Conservation (phyloP, 2,329 filamentous ascomycete genomes). For the Trichoderma atroviride region DNA sequence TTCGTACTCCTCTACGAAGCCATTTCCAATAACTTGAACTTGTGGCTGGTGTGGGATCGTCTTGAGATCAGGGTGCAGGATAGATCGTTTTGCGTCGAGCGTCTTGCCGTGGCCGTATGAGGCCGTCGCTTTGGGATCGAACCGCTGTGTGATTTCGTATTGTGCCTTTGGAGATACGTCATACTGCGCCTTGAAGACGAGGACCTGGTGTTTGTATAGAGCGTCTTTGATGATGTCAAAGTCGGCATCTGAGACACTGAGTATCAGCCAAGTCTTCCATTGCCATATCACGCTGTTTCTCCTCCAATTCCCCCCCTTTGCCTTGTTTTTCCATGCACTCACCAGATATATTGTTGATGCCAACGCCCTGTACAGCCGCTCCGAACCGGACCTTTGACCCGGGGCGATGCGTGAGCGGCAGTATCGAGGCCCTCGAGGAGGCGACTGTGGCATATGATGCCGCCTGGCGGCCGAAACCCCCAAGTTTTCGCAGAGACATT, state of each 20-base stretch:
- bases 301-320: constrained; percentile 29
- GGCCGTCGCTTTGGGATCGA: constrained; percentile 66
- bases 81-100: constrained; percentile 62
- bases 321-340: constrained; percentile 34
- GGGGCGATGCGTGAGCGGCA: constrained; percentile 19
- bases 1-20: constrained; percentile 69
- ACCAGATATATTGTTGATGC: constrained; percentile 66
- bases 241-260: constrained; percentile 55
- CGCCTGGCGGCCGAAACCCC: constrained; percentile 13
- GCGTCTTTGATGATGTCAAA: constrained; percentile 66
- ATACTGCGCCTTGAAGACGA: constrained; percentile 70
- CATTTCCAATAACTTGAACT: constrained; percentile 75
- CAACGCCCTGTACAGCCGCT: constrained; percentile 58
- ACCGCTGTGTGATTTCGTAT: constrained; percentile 72
- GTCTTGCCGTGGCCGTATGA: constrained; percentile 78
- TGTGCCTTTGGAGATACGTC: constrained; percentile 69
- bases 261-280: neutral
- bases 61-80: constrained; percentile 79
- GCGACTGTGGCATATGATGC: constrained; percentile 24
- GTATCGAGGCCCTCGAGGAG: constrained; percentile 22
- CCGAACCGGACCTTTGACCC: constrained; percentile 60
- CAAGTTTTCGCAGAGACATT: constrained; percentile 3
- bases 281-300: constrained; percentile 10
- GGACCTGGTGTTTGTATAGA: constrained; percentile 68
- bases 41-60: constrained; percentile 80